Conservation (phyloP, 768 basidiomycete species). For the Phanerodontia chrysosporium region DNA sequence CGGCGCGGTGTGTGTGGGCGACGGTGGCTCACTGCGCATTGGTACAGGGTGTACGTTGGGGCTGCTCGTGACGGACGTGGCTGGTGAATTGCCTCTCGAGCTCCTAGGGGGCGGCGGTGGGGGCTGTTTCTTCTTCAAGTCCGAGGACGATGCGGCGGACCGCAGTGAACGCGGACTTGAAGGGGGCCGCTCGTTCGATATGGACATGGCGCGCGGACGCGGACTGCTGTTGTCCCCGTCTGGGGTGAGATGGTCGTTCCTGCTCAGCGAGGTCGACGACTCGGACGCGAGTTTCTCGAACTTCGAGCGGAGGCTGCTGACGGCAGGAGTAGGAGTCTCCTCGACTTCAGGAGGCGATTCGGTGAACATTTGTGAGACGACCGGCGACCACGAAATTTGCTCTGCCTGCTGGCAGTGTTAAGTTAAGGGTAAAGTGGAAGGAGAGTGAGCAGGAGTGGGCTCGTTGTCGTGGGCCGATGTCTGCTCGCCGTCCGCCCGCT, state of each 20-base stretch:
- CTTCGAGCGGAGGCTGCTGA: slow-evolving; percentile 63
- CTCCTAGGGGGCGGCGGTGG: slow-evolving; percentile 60
- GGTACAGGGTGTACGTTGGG: slow-evolving; percentile 53
- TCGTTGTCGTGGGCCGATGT: neutral
- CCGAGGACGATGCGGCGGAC: slow-evolving; percentile 49
- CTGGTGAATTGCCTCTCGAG: slow-evolving; percentile 25
- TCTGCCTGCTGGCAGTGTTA: slow-evolving; percentile 1
- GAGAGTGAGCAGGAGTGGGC: neutral
- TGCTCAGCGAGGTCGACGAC: slow-evolving; percentile 20
- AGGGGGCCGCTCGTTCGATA: slow-evolving; percentile 20
- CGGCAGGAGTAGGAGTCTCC: slow-evolving; percentile 53
- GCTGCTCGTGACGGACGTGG: slow-evolving; percentile 39
- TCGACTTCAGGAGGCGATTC: slow-evolving; percentile 39
- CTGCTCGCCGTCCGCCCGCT: neutral
- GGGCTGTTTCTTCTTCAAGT: slow-evolving; percentile 50
- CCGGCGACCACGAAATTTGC: slow-evolving; percentile 4
- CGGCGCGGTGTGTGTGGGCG: neutral
- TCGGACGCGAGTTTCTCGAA: slow-evolving; percentile 65
- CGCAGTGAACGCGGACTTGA: slow-evolving; percentile 34
- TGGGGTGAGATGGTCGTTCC: slow-evolving; percentile 22
- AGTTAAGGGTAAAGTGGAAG: neutral
- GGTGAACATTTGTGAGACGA: slow-evolving; percentile 15
- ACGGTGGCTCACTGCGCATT: neutral
- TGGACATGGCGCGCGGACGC: slow-evolving; percentile 34
- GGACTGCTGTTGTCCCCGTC: slow-evolving; percentile 30